Base-by-base conservation (phyloP, 345 rosid species). In the Eucalyptus lansdowneana region DNA sequence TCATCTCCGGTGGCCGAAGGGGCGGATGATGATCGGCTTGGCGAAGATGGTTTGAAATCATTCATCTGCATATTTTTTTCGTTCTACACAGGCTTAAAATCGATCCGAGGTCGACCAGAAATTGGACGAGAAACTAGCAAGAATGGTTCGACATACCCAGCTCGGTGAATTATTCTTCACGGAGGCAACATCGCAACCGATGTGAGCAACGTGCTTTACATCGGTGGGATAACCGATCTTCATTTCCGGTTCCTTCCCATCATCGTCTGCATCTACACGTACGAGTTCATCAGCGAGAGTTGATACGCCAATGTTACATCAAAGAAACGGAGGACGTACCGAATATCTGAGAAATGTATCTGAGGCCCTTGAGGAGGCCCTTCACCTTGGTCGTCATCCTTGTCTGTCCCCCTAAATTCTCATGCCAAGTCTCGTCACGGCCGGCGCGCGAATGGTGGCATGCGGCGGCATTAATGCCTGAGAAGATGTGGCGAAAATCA, bases 141-240 rank as follows among this genome's bases (percentile, higher is more conserved):
- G 85, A 40, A 76, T n/a, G 3, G 14, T 72, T 54, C 49, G 31
- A 88, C 86, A 14, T 95, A 96, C 97, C 96, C 96, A 95, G 90
- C 94, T 94, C 24, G 96, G 97, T 16, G 93, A 72, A 86, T 90
- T 90, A 50, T 90, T 90, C 22, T 76, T 40, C 47, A 93, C 91
- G 25, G 96, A 89, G 15, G 96, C 95, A 51, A 94, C 97, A 67
- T 97, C 99, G 96, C 95, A 95, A 89, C 99, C 99, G 62, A 97
- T 97, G 88, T 97, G 99, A 45, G 99, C 96, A 15, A 97, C 97
- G 90, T 97, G 99, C 91, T 96, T 97, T 91, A 97, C 99, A 86
- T 97, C 98, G 14, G 99, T 97, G 69, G 99, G 99, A 87, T 45
- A 72, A 69, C 99, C 99, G 87, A 97, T 97, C 89, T 93, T 90